Evolutionary conservation across 1,284 basidiomycete genomes (phyloP).

Genomic region (Afroboletus lepidellus): DNA sequence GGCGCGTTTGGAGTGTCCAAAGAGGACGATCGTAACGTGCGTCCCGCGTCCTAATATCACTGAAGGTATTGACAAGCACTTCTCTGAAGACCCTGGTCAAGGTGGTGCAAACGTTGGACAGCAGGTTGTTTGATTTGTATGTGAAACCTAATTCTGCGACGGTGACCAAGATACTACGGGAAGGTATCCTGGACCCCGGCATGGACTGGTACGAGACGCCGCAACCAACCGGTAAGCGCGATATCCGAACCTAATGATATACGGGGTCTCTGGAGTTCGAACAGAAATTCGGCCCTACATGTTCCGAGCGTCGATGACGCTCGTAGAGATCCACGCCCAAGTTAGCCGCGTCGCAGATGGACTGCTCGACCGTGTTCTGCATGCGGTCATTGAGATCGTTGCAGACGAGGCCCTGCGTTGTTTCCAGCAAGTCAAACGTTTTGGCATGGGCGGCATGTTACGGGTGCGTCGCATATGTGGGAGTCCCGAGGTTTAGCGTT

Average conservation of each 20-base stretch:
- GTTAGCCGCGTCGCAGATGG: conserved; percentile 77
- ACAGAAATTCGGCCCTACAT: conserved; percentile 93
- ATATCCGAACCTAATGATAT: background rate
- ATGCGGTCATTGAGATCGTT: conserved; percentile 79
- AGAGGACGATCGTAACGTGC: conserved; percentile 70
- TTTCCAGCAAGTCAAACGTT: conserved; percentile 84
- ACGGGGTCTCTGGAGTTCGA: background rate
- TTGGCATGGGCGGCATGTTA: conserved; percentile 98
- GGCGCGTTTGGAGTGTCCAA: conserved; percentile 75
- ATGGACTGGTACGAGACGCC: conserved; percentile 93
- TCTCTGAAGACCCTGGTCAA: conserved; percentile 64
- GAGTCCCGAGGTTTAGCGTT: background rate
- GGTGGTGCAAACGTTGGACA: conserved; percentile 82
- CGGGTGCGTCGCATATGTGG: conserved; percentile 48
- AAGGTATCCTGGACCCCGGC: conserved; percentile 74
- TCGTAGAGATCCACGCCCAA: conserved; percentile 93
- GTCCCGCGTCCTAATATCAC: conserved; percentile 11
- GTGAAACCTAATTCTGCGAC: conserved; percentile 72
- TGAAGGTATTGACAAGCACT: conserved; percentile 4
- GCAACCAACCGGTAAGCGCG: conserved; percentile 74
- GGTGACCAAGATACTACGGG: conserved; percentile 69
- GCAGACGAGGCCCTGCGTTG: conserved; percentile 79
- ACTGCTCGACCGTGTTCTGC: conserved; percentile 81
- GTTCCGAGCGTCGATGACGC: conserved; percentile 83
- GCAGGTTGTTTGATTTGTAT: conserved; percentile 85